These are phyloP conservation scores for Ophiostoma pallidulum DNA, from an alignment of 2,329 filamentous ascomycete species.

Conservation along the genomic window DNA sequence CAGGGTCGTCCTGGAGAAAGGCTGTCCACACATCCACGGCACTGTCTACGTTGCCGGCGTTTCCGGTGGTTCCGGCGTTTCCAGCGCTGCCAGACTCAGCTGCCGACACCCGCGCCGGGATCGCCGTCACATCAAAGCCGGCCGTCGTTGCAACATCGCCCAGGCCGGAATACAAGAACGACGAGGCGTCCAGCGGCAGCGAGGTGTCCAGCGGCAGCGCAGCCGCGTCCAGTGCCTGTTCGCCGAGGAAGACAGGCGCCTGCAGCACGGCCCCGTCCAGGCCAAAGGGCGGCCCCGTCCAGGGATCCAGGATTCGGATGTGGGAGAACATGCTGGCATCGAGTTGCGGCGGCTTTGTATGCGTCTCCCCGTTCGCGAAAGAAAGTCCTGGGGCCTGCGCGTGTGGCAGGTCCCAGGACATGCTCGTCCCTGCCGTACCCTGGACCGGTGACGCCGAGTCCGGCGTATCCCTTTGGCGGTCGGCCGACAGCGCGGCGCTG, in stretches of 20 bases:
- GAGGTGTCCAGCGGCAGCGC: neutral
- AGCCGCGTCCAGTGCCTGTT: neutral
- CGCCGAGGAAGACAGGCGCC: neutral
- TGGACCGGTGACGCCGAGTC: too few relatives aligned
- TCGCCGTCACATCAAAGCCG: neutral
- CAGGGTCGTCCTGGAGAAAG: neutral
- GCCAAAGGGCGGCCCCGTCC: neutral
- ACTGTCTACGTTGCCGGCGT: neutral
- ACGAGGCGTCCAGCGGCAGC: neutral
- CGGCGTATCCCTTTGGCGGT: too few relatives aligned
- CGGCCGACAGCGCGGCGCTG: too few relatives aligned
- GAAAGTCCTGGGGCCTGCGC: too few relatives aligned
- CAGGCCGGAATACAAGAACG: neutral
- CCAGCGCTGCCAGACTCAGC: too few relatives aligned
- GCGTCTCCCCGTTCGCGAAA: too few relatives aligned
- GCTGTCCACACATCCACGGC: neutral
- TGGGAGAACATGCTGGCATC: neutral
- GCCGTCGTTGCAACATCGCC: neutral
- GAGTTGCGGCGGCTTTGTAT: neutral
- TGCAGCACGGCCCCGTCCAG: neutral
- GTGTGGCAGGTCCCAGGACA: too few relatives aligned
- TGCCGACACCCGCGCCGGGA: too few relatives aligned
- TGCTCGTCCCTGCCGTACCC: too few relatives aligned
- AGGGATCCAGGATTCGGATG: conserved; percentile 4
- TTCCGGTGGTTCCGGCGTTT: neutral